These are phyloP conservation scores for Garcia nutans DNA, from an alignment of 345 rosid species.

Conservation along the genomic window DNA sequence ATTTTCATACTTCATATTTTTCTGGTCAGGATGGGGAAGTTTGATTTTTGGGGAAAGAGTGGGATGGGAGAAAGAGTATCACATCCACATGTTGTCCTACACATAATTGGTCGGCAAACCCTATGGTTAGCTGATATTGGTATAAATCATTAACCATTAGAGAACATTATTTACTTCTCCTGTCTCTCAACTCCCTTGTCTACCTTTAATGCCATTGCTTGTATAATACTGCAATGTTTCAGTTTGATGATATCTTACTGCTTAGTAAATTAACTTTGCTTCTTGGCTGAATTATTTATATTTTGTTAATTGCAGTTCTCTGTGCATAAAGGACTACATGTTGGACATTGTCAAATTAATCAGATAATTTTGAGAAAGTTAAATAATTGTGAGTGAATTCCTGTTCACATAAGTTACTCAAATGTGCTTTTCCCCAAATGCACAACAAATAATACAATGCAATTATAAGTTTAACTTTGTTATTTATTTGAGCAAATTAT, in stretches of 20 bases:
- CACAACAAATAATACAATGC: not conserved
- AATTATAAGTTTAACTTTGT: not conserved
- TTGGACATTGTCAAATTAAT: constrained; percentile 26
- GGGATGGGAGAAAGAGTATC: not conserved
- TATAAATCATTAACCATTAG: not conserved
- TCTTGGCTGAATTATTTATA: constrained; percentile 7
- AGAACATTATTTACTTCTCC: not conserved
- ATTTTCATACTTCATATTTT: not conserved
- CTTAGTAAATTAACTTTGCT: not conserved
- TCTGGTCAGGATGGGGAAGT: not conserved
- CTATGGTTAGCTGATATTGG: not conserved
- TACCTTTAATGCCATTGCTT: not conserved
- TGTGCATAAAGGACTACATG: constrained; percentile 24
- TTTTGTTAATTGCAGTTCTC: constrained; percentile 40
- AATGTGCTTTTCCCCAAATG: not conserved
- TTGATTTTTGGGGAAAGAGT: too few species aligned
- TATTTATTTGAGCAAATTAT: not conserved
- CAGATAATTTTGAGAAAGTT: constrained; percentile 29
- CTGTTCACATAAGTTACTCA: not conserved
- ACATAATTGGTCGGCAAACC: not conserved
- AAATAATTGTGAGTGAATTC: constrained; percentile 37
- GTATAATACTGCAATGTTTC: not conserved
- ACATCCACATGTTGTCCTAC: not conserved
- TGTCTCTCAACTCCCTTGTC: not conserved
- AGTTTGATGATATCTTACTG: not conserved